phyloP scores from a whole-genome alignment of 2,329 filamentous ascomycete species.

The Sarocladium brachiariae region DNA sequence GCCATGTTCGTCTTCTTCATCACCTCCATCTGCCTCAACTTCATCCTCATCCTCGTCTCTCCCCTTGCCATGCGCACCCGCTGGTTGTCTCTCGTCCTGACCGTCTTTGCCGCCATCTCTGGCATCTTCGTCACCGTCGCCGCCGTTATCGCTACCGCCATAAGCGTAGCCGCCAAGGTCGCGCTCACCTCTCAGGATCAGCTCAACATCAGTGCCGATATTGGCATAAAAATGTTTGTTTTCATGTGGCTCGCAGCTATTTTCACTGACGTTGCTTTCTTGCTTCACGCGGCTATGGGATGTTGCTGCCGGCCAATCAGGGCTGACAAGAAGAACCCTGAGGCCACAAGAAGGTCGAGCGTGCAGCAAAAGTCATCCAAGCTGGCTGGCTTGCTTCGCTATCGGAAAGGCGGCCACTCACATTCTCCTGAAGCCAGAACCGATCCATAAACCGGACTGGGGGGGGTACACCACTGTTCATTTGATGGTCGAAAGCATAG shows the following conservation, averaged over 20 bases:
- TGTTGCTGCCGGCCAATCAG: conserved; percentile 57
- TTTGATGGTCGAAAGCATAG: too few relatives aligned
- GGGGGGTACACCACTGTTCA: too few relatives aligned
- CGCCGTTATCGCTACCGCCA: conserved; percentile 70
- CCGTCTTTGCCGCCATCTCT: conserved; percentile 60
- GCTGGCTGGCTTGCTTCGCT: conserved; percentile 23
- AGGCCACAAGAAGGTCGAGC: conserved; percentile 8
- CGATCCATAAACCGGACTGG: too few relatives aligned
- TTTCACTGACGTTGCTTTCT: conserved; percentile 60
- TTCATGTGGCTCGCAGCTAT: conserved; percentile 84
- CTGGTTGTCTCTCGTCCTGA: conserved; percentile 60
- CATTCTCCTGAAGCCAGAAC: too few relatives aligned
- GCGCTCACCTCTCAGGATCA: conserved; percentile 65
- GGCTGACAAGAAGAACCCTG: background rate
- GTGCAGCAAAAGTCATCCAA: conserved; percentile 18
- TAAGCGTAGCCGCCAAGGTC: conserved; percentile 75
- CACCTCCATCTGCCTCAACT: conserved; percentile 60
- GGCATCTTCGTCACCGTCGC: conserved; percentile 63
- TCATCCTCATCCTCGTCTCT: conserved; percentile 64
- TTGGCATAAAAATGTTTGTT: conserved; percentile 70
- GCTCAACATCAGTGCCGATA: conserved; percentile 65
- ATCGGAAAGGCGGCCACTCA: conserved; percentile 17
- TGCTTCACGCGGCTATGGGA: conserved; percentile 67
- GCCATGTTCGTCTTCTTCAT: conserved; percentile 91
- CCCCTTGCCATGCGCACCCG: conserved; percentile 47